A percentile compares a stretch with the other conserved stretches of the same genome.
Conservation (phyloP, 345 rosid genomes). For the Gossypium stocksii region DNA sequence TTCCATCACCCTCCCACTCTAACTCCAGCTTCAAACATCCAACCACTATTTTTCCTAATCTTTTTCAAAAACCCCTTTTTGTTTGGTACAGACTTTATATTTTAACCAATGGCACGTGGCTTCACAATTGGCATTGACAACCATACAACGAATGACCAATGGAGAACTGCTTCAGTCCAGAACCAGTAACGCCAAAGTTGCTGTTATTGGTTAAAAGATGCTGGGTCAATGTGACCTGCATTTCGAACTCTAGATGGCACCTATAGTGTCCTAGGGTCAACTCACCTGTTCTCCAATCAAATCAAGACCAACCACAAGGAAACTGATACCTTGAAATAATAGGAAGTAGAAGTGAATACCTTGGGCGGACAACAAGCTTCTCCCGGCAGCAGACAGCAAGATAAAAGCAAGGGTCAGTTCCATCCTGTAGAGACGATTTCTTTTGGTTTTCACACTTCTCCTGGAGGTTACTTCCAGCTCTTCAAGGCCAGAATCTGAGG, state of each 20-base stretch:
- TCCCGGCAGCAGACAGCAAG: constrained; percentile 56
- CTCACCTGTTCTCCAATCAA: constrained; percentile 91
- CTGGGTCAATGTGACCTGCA: constrained; percentile 1
- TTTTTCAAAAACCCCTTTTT: not conserved
- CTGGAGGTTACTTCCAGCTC: constrained; percentile 45
- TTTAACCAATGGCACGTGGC: constrained; percentile 1
- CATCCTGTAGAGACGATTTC: constrained; percentile 63
- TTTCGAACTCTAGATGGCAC: not conserved
- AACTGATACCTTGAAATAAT: constrained; percentile 79
- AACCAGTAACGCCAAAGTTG: not conserved
- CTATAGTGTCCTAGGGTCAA: constrained; percentile 17
- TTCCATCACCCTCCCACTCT: not conserved
- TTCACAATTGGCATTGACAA: too few relatives aligned
- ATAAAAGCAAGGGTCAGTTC: constrained; percentile 72
- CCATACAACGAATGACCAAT: not conserved
- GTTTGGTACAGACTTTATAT: not conserved
- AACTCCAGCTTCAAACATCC: too few relatives aligned
- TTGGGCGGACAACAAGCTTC: constrained; percentile 84
- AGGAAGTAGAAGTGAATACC: constrained; percentile 90
- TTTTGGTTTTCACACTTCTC: constrained; percentile 38
- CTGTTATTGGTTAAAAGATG: not conserved
- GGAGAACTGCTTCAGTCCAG: constrained; percentile 5
- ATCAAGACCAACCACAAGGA: constrained; percentile 81
- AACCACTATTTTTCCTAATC: not conserved
- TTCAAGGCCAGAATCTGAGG: constrained; percentile 64